Evolutionary conservation across 768 basidiomycete species (phyloP).

Genomic region (Naganishia vishniacii): DNA sequence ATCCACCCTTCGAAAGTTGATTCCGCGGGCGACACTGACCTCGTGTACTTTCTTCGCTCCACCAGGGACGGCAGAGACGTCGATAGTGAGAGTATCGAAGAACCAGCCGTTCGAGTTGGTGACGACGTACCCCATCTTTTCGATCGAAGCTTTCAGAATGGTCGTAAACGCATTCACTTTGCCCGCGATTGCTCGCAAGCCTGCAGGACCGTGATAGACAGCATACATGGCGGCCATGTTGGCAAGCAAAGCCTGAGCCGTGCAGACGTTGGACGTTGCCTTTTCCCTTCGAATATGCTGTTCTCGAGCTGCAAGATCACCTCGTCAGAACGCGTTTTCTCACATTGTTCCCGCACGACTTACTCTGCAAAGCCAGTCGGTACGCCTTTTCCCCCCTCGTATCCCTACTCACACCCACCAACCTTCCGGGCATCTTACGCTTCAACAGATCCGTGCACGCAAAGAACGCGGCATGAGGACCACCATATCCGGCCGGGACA

Average conservation of each 20-base stretch:
- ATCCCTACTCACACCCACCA: constrained; percentile 87
- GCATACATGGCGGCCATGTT: constrained; percentile 98
- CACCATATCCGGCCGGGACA: constrained; percentile 93
- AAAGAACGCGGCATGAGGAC: constrained; percentile 96
- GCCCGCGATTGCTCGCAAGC: constrained; percentile 74
- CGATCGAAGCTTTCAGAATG: constrained; percentile 63
- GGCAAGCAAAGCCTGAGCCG: constrained; percentile 91
- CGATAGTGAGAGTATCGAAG: constrained; percentile 85
- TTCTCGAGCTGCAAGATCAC: constrained; percentile 64
- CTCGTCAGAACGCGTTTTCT: constrained; percentile 14
- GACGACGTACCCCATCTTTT: constrained; percentile 67
- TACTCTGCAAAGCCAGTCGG: constrained; percentile 87
- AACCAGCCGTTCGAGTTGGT: constrained; percentile 60
- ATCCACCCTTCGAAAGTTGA: constrained; percentile 79
- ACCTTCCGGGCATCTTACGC: constrained; percentile 95
- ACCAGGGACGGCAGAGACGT: constrained; percentile 53
- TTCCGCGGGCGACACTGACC: constrained; percentile 59
- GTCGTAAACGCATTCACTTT: constrained; percentile 86
- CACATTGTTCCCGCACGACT: constrained; percentile 42
- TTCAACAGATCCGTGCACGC: constrained; percentile 86
- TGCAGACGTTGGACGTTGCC: constrained; percentile 97
- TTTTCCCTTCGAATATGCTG: constrained; percentile 97
- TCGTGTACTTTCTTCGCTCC: constrained; percentile 60
- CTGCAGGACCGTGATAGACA: constrained; percentile 87
- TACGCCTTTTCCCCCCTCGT: constrained; percentile 79